Percentiles rank a stretch among this genome's conserved stretches.
Evolutionary conservation across 139 green algal genomes (phyloP).

Genomic region (Chlamydomonas applanata): DNA sequence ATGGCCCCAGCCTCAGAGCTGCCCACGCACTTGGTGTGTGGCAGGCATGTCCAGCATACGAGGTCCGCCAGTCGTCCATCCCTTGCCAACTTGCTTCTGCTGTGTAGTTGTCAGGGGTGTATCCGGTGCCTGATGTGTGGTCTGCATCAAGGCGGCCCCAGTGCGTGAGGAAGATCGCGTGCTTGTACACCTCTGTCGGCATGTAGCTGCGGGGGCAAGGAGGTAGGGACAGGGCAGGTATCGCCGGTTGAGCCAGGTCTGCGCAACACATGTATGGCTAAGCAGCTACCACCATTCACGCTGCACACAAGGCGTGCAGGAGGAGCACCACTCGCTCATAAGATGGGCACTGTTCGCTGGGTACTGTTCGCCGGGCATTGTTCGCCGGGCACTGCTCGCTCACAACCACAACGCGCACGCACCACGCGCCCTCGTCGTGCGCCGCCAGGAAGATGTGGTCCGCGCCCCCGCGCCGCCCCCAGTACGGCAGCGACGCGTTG

Average conservation of each 20-base stretch:
- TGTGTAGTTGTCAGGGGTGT: conserved; percentile 14
- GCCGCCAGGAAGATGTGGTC: conserved; percentile 62
- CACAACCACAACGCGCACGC: too few species aligned
- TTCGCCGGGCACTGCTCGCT: too few species aligned
- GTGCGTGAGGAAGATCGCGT: conserved; percentile 47
- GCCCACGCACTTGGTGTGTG: conserved; percentile 16
- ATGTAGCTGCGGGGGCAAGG: conserved; percentile 3
- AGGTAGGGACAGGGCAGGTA: too few species aligned
- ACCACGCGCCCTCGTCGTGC: conserved; percentile 56
- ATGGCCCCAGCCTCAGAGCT: too few species aligned
- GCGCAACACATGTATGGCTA: too few species aligned
- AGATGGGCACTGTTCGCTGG: too few species aligned
- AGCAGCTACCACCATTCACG: too few species aligned
- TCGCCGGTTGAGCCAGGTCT: too few species aligned
- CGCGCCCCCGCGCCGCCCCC: conserved; percentile 28
- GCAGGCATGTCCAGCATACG: conserved; percentile 26
- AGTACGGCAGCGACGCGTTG: conserved; percentile 23
- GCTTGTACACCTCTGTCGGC: conserved; percentile 20
- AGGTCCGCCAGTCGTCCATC: conserved; percentile 3
- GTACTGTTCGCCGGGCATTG: too few species aligned
- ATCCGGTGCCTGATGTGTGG: conserved; percentile 19
- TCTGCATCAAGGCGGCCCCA: conserved; percentile 40
- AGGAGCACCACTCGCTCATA: too few species aligned
- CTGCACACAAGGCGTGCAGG: too few species aligned
- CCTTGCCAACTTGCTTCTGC: neutral